phyloP scores from a whole-genome alignment of 2,329 filamentous ascomycete genomes.

The Trichoderma breve region DNA sequence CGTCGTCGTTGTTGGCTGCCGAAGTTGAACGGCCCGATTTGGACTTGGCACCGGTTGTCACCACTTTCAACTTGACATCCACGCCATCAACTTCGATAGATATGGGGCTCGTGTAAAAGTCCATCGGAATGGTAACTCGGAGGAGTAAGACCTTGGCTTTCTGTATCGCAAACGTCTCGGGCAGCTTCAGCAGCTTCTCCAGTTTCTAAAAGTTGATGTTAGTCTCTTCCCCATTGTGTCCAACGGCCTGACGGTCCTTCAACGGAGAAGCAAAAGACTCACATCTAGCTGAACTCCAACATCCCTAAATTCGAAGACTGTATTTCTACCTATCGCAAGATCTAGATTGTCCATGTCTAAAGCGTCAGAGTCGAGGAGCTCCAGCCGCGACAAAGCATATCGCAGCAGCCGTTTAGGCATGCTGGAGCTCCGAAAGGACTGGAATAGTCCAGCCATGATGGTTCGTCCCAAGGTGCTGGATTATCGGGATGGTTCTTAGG shows the following conservation, averaged over 20 bases:
- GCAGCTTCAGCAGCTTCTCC: constrained; percentile 69
- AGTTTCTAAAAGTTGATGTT: constrained; percentile 62
- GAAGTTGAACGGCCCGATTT: constrained; percentile 44
- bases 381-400: constrained; percentile 78
- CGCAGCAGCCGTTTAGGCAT: constrained; percentile 88
- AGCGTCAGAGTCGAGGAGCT: constrained; percentile 83
- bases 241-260: constrained; percentile 13
- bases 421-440: constrained; percentile 61
- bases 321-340: constrained; percentile 76
- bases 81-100: constrained; percentile 78
- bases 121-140: constrained; percentile 79
- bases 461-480: neutral
- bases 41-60: constrained; percentile 31
- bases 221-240: constrained; percentile 23
- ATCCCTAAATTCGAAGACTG: constrained; percentile 81
- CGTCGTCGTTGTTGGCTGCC: constrained; percentile 28
- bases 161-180: constrained; percentile 66
- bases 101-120: constrained; percentile 84
- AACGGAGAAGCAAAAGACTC: constrained; percentile 23
- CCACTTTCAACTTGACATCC: constrained; percentile 63
- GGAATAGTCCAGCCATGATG: constrained; percentile 71
- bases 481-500: neutral
- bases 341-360: constrained; percentile 85
- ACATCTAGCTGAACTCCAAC: constrained; percentile 79
- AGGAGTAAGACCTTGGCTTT: constrained; percentile 74